Evolutionary conservation across 1,284 basidiomycete genomes (phyloP).

Genomic region (Trametes versicolor): DNA sequence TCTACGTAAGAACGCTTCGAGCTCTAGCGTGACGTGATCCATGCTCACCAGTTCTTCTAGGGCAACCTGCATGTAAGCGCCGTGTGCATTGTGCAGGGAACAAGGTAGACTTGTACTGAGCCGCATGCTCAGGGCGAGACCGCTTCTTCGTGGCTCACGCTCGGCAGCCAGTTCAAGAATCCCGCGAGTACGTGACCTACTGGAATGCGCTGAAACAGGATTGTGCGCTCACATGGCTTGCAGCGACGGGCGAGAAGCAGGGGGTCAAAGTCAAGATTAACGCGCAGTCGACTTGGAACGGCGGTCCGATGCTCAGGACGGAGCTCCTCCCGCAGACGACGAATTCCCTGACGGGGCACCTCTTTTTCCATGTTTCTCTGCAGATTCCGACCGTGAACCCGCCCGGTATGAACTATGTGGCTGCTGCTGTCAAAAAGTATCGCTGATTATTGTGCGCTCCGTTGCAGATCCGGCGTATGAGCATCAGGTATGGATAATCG

Average conservation of each 20-base stretch:
- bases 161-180: conserved; percentile 40
- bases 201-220: background rate
- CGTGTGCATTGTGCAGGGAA: background rate
- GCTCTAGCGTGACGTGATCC: conserved; percentile 7
- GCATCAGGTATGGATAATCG: conserved; percentile 33
- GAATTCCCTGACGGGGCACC: conserved; percentile 37
- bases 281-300: conserved; percentile 40
- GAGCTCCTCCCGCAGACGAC: conserved; percentile 42
- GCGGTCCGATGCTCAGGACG: conserved; percentile 41
- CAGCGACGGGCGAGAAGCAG: conserved; percentile 37
- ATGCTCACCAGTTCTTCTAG: conserved; percentile 20
- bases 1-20: conserved; percentile 33
- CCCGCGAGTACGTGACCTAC: conserved; percentile 33
- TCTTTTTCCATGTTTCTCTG: conserved; percentile 40
- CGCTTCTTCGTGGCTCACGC: conserved; percentile 40
- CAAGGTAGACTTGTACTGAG: background rate
- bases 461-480: conserved; percentile 39
- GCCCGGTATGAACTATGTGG: conserved; percentile 28
- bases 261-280: conserved; percentile 42
- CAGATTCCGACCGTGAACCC: conserved; percentile 42
- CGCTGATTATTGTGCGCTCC: background rate
- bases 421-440: background rate
- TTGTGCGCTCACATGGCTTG: background rate
- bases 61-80: conserved; percentile 37
- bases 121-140: conserved; percentile 33